Evolutionary conservation across 768 basidiomycete genomes (phyloP).

Genomic region (Podaxis sp.): DNA sequence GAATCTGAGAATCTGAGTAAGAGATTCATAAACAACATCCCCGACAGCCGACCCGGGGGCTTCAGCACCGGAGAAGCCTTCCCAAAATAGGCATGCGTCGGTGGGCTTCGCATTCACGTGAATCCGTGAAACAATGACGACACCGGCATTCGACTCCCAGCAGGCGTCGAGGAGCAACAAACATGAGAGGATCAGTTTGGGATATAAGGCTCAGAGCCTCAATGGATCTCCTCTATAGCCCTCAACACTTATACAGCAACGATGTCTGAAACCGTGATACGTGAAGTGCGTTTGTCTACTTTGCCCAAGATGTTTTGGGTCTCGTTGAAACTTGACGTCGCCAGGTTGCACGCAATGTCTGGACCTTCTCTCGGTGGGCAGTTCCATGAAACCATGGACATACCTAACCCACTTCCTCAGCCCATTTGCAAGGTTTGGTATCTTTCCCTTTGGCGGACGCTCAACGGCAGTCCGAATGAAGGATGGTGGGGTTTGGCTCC

Average conservation of each 20-base stretch:
- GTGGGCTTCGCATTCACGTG: neutral
- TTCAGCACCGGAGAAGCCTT: neutral
- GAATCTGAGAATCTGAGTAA: neutral
- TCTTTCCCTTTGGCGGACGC: conserved; percentile 77
- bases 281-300: conserved; percentile 25
- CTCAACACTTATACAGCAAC: neutral
- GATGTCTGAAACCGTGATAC: conserved; percentile 35
- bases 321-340: neutral
- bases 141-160: neutral
- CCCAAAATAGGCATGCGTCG: neutral
- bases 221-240: neutral
- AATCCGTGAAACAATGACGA: neutral
- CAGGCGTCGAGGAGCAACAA: neutral
- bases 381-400: neutral
- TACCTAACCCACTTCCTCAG: conserved; percentile 26
- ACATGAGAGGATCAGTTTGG: neutral
- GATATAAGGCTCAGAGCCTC: neutral
- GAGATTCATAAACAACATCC: neutral
- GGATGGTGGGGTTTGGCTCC: conserved; percentile 70
- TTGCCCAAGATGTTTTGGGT: neutral
- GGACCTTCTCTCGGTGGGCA: conserved; percentile 61
- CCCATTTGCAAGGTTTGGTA: conserved; percentile 61
- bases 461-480: conserved; percentile 74
- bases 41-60: conserved; percentile 3
- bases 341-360: conserved; percentile 48